Evolutionary conservation across 1,284 basidiomycete species (phyloP), one percentile per base, ranked within the genome.

Genomic region (Leccinum angustisporum): DNA sequence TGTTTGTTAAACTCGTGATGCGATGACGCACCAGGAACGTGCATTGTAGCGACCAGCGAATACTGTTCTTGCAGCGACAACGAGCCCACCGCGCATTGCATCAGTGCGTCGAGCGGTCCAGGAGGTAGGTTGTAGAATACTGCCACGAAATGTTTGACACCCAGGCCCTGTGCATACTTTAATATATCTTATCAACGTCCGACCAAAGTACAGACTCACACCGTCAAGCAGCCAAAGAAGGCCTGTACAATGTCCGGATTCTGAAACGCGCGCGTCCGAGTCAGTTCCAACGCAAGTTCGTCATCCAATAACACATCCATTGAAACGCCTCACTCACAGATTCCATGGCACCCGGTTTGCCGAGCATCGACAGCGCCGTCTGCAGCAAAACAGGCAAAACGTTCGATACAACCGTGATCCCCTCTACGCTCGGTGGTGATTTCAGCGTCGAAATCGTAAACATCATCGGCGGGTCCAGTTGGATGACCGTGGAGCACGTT

Each of bases 171-270:
- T n/a, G n/a, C n/a, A n/a, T n/a, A n/a, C n/a, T n/a, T n/a, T n/a
- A n/a, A n/a, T n/a, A n/a, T n/a, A n/a, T n/a, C n/a, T n/a, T n/a
- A n/a, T n/a, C n/a, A n/a, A n/a, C n/a, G n/a, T n/a, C n/a, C n/a
- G n/a, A n/a, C n/a, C n/a, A n/a, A n/a, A n/a, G n/a, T n/a, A n/a
- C n/a, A n/a, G n/a, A n/a, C n/a, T n/a, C n/a, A n/a, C n/a, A n/a
- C n/a, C n/a, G n/a, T n/a, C n/a, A n/a, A 83, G 69, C 88, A 94
- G 31, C 83, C 83, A 77, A 95, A 96, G 76, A 95, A 95, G 30
- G 86, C 88, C 72, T 94, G 92, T 2, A 94, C 91, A 30, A 96
- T 85, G 72, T 96, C 94, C 0, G 94, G 94, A 70, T 95, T 91
- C 88, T 91, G 58, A 6, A 36, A 60, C 27, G 33, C 40, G 46